These are phyloP conservation scores for Ampelomyces quisqualis DNA, from an alignment of 2,329 filamentous ascomycete species.

Conservation along the genomic window DNA sequence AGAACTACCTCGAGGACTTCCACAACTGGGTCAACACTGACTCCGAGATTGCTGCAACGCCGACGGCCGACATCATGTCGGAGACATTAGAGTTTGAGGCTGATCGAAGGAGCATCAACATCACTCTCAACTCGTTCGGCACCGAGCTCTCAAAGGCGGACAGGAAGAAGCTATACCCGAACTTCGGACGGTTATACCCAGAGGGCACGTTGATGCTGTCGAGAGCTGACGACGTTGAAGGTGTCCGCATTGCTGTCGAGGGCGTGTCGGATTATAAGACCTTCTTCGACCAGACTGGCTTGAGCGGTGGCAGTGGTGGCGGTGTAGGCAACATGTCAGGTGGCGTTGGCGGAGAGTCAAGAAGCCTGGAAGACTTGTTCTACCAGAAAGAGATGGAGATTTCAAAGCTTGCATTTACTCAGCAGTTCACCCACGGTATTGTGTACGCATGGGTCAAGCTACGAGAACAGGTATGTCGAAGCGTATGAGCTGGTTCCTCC, in stretches of 20 bases:
- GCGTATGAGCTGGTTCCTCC: background rate
- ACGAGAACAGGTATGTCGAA: slow-evolving; percentile 80
- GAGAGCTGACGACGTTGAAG: slow-evolving; percentile 90
- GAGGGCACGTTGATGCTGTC: slow-evolving; percentile 95
- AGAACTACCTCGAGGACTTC: slow-evolving; percentile 99
- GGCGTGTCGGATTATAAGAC: slow-evolving; percentile 90
- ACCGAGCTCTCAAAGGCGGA: slow-evolving; percentile 93
- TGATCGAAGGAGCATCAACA: slow-evolving; percentile 95
- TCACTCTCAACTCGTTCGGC: slow-evolving; percentile 97
- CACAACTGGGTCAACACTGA: slow-evolving; percentile 90
- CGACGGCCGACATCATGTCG: slow-evolving; percentile 91
- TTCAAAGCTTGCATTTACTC: slow-evolving; percentile 89
- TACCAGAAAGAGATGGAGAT: slow-evolving; percentile 99
- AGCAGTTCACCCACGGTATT: slow-evolving; percentile 91
- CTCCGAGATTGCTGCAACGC: slow-evolving; percentile 80
- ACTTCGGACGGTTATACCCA: slow-evolving; percentile 85
- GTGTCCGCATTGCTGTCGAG: slow-evolving; percentile 89
- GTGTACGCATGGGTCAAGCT: slow-evolving; percentile 98
- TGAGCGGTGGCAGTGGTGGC: slow-evolving; percentile 70
- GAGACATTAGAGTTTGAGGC: slow-evolving; percentile 97
- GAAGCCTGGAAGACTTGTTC: slow-evolving; percentile 94
- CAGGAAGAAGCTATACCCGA: slow-evolving; percentile 93
- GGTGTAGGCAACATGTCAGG: slow-evolving; percentile 83
- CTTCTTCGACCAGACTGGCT: slow-evolving; percentile 90
- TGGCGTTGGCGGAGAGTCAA: slow-evolving; percentile 75